Evolutionary conservation across 2,329 filamentous ascomycete genomes (phyloP), one percentile per base, ranked within the genome.

Genomic region (Fusarium fujikuroi): DNA sequence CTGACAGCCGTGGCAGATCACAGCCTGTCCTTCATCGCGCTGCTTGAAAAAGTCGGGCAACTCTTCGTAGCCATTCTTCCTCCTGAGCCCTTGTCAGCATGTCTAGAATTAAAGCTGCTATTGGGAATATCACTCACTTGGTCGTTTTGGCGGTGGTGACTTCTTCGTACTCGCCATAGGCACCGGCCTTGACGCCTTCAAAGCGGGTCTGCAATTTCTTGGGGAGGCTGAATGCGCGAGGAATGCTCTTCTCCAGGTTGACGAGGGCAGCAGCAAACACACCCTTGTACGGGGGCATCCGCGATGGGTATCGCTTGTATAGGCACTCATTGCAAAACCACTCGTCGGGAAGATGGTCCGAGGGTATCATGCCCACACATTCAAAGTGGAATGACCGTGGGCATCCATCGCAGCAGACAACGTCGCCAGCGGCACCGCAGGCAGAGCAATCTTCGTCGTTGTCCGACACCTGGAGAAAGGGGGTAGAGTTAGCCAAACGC

Each of bases 351-450:
- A 92, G 85, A 60, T 87, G 86, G 56, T 89, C 87, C 62, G 91
- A 87, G 75, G 94, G 85, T 43, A 94, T 92, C 70, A 95, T 95
- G 81, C 97, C 92, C 75, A 96, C 90, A 81, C 96, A 98, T 67
- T 90, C 88, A 80, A 96, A 94, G 83, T 98, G 96, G 83, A 97
- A 98, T 10, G 95, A 94, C 75, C 94, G 91, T 69, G 92, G 90
- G 84, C 96, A 99, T 71, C 93, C 93, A 84, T 98, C 96, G 82
- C 96, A 99, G 84, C 95, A 98, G 74, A 98, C 88, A 72, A 99
- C 89, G 76, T 94, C 91, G 64, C 95, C 95, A 75, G 90, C 92
- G 72, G 92, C 93, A 78, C 92, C 90, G 84, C 96, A 99, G 50
- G 94, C 91, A 70, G 92, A 92, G 85, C 95, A 99, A 79, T 92